Base-by-base conservation (phyloP, 2,329 filamentous ascomycete species). In the Nothopassalora personata region DNA sequence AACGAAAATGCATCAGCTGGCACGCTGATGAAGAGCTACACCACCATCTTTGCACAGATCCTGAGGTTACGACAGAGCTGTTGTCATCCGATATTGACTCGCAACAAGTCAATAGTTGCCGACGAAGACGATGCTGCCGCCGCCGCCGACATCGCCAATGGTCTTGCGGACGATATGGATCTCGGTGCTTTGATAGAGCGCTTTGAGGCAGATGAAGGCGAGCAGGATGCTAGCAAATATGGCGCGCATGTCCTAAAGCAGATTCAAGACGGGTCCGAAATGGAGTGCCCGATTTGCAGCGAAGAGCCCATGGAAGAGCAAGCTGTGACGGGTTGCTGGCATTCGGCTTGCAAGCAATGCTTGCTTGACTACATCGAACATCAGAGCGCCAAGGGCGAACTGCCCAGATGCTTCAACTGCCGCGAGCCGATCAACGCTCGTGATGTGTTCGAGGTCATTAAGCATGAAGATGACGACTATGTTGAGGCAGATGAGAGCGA, bases 281-380 rank as follows among this genome's bases (percentile, higher is more conserved):
- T 88, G 61, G 94, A 99, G 76, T 99, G 94, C 68, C 93, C 94
- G 0, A 89, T 99, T 54, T 99, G 94, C 75, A 86, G 90, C 4
- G 93, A 97, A 73, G 94, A 97, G 72, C 91, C 92, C 3, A 97
- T 97, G 91, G 84, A 90, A 45, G 89, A 97, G 56, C 93, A 96
- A 70, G 88, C 89, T 0, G 94, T 99, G 1, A 97, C 94, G 0
- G 90, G 91, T 0, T 99, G 94, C 75, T 99, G 94, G 91, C 94
- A 99, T 74, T 96, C 90, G 34, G 92, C 94, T 0, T 99, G 94
- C 78, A 96, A 94, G 75, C 88, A 90, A 62, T 99, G 94, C 68
- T 77, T 97, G n/a, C 78, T 95, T 1, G 86, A 91, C 66, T 96
- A 91, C 67, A 95, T 99, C 69, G 86, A 89, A 63, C 91, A 96